These are phyloP conservation scores for Lactarius evosmus DNA, from an alignment of 768 basidiomycete species.

Conservation along the genomic window DNA sequence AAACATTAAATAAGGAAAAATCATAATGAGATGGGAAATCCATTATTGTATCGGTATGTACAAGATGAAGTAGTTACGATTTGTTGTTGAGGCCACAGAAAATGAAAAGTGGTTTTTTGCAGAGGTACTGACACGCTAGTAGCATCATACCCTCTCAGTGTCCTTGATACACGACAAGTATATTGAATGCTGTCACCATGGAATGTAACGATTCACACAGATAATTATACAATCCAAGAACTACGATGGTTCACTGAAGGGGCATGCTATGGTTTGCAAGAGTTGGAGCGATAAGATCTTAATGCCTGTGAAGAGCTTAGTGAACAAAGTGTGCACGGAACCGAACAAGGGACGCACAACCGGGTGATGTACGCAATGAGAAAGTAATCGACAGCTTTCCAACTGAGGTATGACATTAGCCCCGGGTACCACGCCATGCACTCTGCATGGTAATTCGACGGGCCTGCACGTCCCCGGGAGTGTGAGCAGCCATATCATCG, in stretches of 20 bases:
- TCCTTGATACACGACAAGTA: neutral
- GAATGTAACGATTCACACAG: conserved; percentile 18
- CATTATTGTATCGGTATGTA: too few species aligned
- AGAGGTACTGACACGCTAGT: too few species aligned
- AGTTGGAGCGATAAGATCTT: conserved; percentile 21
- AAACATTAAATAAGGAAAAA: too few species aligned
- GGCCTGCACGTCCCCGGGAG: conserved; percentile 44
- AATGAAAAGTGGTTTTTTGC: too few species aligned
- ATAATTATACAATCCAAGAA: conserved; percentile 29
- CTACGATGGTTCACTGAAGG: conserved; percentile 18
- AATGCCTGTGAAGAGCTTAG: conserved; percentile 13
- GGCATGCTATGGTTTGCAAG: conserved; percentile 20
- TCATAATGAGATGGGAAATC: too few species aligned
- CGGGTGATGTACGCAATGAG: conserved; percentile 16
- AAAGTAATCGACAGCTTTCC: conserved; percentile 16
- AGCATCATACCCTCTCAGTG: conserved; percentile 4
- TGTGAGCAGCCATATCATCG: conserved; percentile 12
- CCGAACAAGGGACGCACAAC: conserved; percentile 3
- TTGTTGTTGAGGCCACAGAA: too few species aligned
- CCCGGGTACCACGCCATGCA: conserved; percentile 74
- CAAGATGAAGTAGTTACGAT: too few species aligned
- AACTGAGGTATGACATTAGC: conserved; percentile 34
- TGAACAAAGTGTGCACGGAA: neutral
- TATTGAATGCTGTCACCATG: neutral
- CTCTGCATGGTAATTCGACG: conserved; percentile 86